A percentile compares a stretch with the other conserved stretches of the same genome.
Evolutionary conservation across 2,329 filamentous ascomycete genomes (phyloP).

Genomic region (Pseudofabraea citricarpa): DNA sequence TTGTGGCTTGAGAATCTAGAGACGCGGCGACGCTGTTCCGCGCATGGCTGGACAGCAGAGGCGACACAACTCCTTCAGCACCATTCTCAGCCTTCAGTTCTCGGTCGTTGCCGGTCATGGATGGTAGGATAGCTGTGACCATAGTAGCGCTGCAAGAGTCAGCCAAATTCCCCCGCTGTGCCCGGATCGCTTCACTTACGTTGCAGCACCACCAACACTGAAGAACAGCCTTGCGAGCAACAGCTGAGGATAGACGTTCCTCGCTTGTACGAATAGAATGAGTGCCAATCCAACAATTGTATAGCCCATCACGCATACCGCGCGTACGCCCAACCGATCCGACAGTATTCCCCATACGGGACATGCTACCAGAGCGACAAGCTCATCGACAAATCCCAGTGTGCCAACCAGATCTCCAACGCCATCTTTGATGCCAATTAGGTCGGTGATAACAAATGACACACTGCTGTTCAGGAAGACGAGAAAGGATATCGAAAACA

Average conservation of each 20-base stretch:
- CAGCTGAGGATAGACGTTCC: slow-evolving; percentile 83
- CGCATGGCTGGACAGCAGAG: slow-evolving; percentile 27
- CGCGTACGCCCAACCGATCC: slow-evolving; percentile 70
- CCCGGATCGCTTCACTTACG: slow-evolving; percentile 42
- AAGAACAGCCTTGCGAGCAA: slow-evolving; percentile 82
- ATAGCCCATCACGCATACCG: slow-evolving; percentile 74
- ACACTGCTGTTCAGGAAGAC: slow-evolving; percentile 84
- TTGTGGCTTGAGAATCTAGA: slow-evolving; percentile 69
- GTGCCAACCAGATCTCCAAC: slow-evolving; percentile 82
- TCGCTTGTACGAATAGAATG: slow-evolving; percentile 77
- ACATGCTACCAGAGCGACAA: slow-evolving; percentile 76
- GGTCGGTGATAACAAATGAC: slow-evolving; percentile 79
- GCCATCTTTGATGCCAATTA: slow-evolving; percentile 66
- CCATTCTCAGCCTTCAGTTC: slow-evolving; percentile 18
- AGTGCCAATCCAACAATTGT: slow-evolving; percentile 73
- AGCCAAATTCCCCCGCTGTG: slow-evolving; percentile 6
- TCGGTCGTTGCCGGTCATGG: slow-evolving; percentile 46
- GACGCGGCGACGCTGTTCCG: slow-evolving; percentile 61
- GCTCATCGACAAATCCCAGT: slow-evolving; percentile 78
- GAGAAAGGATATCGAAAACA: slow-evolving; percentile 85
- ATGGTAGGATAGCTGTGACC: slow-evolving; percentile 92
- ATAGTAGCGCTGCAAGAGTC: slow-evolving; percentile 64
- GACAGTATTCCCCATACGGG: slow-evolving; percentile 75
- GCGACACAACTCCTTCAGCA: slow-evolving; percentile 5
- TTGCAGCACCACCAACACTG: slow-evolving; percentile 85